Evolutionary conservation across 768 basidiomycete genomes (phyloP).

Genomic region (Tricholoma bakamatsutake): DNA sequence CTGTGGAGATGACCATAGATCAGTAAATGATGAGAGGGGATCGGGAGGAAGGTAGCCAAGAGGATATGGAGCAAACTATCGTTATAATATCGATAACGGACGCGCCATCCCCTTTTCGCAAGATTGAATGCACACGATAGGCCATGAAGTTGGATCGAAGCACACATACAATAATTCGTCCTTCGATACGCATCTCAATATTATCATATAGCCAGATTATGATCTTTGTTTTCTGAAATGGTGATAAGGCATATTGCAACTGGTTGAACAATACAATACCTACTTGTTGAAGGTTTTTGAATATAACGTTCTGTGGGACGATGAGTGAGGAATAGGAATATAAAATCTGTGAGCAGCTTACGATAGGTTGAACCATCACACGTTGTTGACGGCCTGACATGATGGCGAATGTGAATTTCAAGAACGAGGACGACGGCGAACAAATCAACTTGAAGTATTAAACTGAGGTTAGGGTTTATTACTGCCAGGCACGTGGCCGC

Average conservation of each 20-base stretch:
- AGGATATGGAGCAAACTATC: background rate
- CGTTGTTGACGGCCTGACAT: conserved; percentile 94
- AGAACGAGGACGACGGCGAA: conserved; percentile 9
- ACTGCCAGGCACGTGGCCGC: conserved; percentile 15
- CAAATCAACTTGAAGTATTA: conserved; percentile 4
- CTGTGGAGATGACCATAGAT: conserved; percentile 34
- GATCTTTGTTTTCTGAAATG: conserved; percentile 68
- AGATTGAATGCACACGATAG: conserved; percentile 27
- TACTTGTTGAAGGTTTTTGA: conserved; percentile 93
- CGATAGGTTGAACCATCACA: conserved; percentile 99
- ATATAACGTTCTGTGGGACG: conserved; percentile 79
- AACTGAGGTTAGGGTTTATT: conserved; percentile 22
- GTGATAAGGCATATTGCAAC: conserved; percentile 8
- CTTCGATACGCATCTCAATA: conserved; percentile 93
- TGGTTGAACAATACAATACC: conserved; percentile 3
- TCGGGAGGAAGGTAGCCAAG: background rate
- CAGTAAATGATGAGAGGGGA: conserved; percentile 7
- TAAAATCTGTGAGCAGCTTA: conserved; percentile 36
- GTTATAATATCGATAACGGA: background rate
- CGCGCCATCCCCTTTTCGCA: conserved; percentile 25
- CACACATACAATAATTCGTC: conserved; percentile 83
- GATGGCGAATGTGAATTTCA: conserved; percentile 21
- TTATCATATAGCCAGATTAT: conserved; percentile 97
- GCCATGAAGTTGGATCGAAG: conserved; percentile 12
- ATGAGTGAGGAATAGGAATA: conserved; percentile 8